phyloP scores from a whole-genome alignment of 1,284 basidiomycete species.

The Volvariella volvacea region DNA sequence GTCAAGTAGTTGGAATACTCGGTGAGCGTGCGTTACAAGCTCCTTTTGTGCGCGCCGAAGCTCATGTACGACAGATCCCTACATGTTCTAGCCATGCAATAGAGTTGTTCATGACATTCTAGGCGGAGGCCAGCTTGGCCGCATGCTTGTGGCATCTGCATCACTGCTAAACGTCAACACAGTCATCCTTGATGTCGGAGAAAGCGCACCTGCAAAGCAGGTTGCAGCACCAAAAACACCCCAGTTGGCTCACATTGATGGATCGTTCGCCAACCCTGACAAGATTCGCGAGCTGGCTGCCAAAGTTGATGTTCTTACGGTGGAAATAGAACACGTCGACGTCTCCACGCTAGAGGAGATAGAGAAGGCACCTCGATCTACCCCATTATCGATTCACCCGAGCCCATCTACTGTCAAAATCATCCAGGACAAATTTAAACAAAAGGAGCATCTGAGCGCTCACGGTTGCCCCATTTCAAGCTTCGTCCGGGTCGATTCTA shows the following conservation, averaged over 20 bases:
- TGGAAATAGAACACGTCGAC: slow-evolving; percentile 98
- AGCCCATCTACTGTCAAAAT: slow-evolving; percentile 78
- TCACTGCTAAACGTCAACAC: slow-evolving; percentile 84
- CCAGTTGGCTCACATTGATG: slow-evolving; percentile 71
- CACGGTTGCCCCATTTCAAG: slow-evolving; percentile 69
- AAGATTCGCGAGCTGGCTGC: slow-evolving; percentile 80
- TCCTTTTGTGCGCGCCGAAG: neutral
- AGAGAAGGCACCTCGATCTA: slow-evolving; percentile 30
- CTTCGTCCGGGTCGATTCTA: slow-evolving; percentile 58
- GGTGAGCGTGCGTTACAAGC: slow-evolving; percentile 47
- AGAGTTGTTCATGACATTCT: slow-evolving; percentile 5
- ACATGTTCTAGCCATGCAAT: slow-evolving; percentile 1
- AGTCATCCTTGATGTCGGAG: slow-evolving; percentile 84
- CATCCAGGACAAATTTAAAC: slow-evolving; percentile 94
- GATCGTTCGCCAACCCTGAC: slow-evolving; percentile 78
- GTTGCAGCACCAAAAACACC: slow-evolving; percentile 53
- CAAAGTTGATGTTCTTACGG: slow-evolving; percentile 86
- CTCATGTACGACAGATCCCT: neutral
- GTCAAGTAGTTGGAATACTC: slow-evolving; percentile 55
- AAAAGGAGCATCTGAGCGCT: slow-evolving; percentile 74
- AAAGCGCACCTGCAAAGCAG: slow-evolving; percentile 86
- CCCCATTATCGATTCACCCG: slow-evolving; percentile 69
- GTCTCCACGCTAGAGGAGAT: slow-evolving; percentile 71
- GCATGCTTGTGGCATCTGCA: slow-evolving; percentile 93
- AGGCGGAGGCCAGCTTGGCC: slow-evolving; percentile 97